Percentiles rank a stretch among this genome's conserved stretches.
These are phyloP conservation scores for Litchi chinensis DNA, from an alignment of 345 rosid genomes.

Conservation along the genomic window DNA sequence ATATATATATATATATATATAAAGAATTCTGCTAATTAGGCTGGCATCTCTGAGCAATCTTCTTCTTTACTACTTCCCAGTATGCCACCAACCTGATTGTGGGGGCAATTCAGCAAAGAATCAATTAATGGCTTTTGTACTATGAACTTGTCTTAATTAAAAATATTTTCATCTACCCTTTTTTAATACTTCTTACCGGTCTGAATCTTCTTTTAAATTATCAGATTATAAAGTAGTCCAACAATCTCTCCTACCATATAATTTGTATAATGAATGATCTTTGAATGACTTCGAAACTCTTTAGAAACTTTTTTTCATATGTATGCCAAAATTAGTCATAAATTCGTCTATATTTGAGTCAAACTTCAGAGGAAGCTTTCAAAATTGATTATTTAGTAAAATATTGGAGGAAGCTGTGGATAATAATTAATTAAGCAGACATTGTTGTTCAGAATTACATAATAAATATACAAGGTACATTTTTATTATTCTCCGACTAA, in stretches of 20 bases:
- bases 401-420: too few species aligned
- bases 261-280: too few species aligned
- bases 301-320: too few species aligned
- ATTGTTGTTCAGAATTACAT: too few species aligned
- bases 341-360: neutral
- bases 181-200: neutral
- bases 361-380: neutral
- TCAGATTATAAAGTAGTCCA: neutral
- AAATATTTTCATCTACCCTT: neutral
- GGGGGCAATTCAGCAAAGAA: conserved; percentile 11
- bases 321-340: too few species aligned
- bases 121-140: neutral
- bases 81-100: neutral
- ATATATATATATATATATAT: too few species aligned
- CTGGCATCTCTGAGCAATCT: conserved; percentile 19
- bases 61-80: conserved; percentile 11
- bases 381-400: too few species aligned
- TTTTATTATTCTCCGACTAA: neutral
- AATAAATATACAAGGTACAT: too few species aligned
- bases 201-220: neutral
- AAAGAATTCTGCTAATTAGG: neutral
- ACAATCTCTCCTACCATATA: neutral
- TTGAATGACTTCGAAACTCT: neutral
- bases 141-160: neutral
- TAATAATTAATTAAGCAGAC: too few species aligned